Evolutionary conservation across 257 asterid species (phyloP).

Genomic region (Penstemon davidsonii): DNA sequence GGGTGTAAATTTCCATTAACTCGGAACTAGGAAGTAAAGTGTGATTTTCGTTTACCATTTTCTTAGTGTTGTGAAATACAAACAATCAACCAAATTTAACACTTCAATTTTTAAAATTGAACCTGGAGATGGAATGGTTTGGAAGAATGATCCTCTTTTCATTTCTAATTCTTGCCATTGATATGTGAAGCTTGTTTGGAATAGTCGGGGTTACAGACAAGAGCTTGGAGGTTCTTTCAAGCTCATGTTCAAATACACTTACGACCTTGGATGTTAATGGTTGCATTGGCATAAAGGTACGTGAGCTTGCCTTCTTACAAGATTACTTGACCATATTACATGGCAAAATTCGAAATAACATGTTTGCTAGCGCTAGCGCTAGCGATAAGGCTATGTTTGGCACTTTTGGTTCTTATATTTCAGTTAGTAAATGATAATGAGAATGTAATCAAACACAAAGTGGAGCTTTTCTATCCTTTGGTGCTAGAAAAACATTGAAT

Average conservation of each 20-base stretch:
- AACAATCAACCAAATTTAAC: not conserved
- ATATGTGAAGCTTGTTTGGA: conserved; percentile 81
- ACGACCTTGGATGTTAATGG: conserved; percentile 96
- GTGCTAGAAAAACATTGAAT: no score
- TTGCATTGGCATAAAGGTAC: conserved; percentile 79
- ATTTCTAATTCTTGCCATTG: not conserved
- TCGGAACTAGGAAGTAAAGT: no score
- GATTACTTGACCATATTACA: not conserved
- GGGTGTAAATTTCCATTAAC: no score
- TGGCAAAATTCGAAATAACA: not conserved
- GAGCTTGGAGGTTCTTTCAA: conserved; percentile 75
- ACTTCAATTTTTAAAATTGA: not conserved
- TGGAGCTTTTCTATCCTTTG: no score
- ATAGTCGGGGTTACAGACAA: conserved; percentile 88
- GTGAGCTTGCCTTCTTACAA: not conserved
- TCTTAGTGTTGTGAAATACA: no score
- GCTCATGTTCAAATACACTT: conserved; percentile 55
- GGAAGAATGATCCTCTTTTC: not conserved
- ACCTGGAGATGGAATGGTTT: not conserved
- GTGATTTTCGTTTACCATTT: no score
- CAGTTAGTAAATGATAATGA: no score
- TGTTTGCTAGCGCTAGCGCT: no score
- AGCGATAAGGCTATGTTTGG: no score
- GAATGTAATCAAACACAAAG: no score
- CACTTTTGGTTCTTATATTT: no score